Conservation (phyloP, 345 rosid genomes). For the Populus tremula region DNA sequence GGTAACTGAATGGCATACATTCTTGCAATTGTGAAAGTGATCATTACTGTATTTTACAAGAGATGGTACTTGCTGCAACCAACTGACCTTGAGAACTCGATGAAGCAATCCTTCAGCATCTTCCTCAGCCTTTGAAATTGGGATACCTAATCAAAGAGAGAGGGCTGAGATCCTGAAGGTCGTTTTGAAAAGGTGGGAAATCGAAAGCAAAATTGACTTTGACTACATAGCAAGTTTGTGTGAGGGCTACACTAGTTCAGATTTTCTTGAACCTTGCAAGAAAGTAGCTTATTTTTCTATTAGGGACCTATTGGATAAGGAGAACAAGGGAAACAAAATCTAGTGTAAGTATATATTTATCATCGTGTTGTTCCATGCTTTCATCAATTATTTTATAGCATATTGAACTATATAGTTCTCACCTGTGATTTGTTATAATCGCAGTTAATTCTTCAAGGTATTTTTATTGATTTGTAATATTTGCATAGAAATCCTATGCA, state of each 20-base stretch:
- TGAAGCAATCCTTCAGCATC: slow-evolving; percentile 89
- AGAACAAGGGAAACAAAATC: slow-evolving; percentile 61
- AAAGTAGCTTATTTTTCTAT: slow-evolving; percentile 88
- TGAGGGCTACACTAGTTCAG: slow-evolving; percentile 86
- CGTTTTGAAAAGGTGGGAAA: slow-evolving; percentile 67
- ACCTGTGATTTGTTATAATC: too few relatives aligned
- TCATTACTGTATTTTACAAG: slow-evolving; percentile 20
- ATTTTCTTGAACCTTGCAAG: slow-evolving; percentile 93
- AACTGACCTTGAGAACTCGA: slow-evolving; percentile 97
- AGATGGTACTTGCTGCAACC: slow-evolving; percentile 97
- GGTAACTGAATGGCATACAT: too few relatives aligned
- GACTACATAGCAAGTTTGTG: slow-evolving; percentile 65
- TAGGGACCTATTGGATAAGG: slow-evolving; percentile 75
- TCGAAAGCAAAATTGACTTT: slow-evolving; percentile 59
- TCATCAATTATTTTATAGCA: too few relatives aligned
- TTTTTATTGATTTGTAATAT: too few relatives aligned
- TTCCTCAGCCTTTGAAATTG: slow-evolving; percentile 98
- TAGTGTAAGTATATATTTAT: slow-evolving; percentile 43
- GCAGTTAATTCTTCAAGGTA: too few relatives aligned
- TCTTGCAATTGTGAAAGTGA: too few relatives aligned
- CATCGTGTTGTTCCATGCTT: neutral
- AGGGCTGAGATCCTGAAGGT: slow-evolving; percentile 44
- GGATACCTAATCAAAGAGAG: slow-evolving; percentile 27
- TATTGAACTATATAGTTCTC: too few relatives aligned
- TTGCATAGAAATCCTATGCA: too few relatives aligned